Base-by-base conservation (phyloP, 345 rosid genomes). In the Iberis pinnata region DNA sequence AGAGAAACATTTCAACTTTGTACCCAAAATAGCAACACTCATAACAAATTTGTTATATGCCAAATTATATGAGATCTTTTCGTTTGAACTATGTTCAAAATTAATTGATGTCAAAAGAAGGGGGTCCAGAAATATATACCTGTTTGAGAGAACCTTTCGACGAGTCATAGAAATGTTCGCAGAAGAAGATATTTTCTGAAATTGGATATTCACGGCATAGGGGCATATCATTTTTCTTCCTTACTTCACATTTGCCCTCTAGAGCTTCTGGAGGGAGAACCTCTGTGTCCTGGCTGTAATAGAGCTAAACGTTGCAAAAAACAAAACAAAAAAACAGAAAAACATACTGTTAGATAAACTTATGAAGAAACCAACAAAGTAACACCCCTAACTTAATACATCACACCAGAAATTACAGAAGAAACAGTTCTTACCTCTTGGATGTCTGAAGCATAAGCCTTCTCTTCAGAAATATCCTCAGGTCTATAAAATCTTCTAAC, bases 231-330 rank as follows among this genome's bases (percentile, higher is more conserved):
- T n/a, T 43, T 64, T 74, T 89, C 80, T 71, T 83, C 71, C 81
- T 75, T 42, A 89, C 81, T 66, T 86, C 89, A 71, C 97, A 89
- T 60, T 83, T 89, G 14, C 97, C 93, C 70, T 74, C 71, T 56
- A 89, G 52, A 24, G 63, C 61, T 48, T 29, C 72, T 12, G 75
- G 67, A 29, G 73, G 47, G 20, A 89, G 14, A 29, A 50, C 9
- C 16, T 41, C 35, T 32, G 53, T 70, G 49, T 78, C 76, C 43
- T 89, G 75, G 41, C 84, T 86, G 64, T 80, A 86, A 52, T 79
- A 89, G 8, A 86, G 43, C 97, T 89, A 78, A 61, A 66, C 38
- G 29, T 43, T 50, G 24, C 35, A n/a, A 44, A 20, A 7, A 37
- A 14, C 24, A 12, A 18, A 4, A 27, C 35, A n/a, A 44, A 20